Percentiles rank a stretch among this genome's conserved stretches.
Conservation (phyloP, 2,329 filamentous ascomycete genomes). For the Drechslera avenae region DNA sequence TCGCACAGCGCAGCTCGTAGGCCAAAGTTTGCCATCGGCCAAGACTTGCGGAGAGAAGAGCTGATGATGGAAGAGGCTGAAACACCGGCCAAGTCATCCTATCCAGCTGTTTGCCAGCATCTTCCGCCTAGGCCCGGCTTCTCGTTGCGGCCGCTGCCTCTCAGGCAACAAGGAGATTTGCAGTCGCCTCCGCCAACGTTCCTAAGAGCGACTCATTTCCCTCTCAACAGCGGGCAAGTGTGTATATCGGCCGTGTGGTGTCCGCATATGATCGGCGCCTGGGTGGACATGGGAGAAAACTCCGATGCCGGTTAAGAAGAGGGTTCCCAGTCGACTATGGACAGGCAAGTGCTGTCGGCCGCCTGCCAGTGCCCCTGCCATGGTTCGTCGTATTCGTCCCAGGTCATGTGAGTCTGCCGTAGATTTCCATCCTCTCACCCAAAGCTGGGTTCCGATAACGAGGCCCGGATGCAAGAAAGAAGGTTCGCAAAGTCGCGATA, state of each 20-base stretch:
- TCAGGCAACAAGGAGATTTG: constrained; percentile 1
- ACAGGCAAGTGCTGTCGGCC: constrained; percentile 2
- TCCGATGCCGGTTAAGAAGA: constrained; percentile 9
- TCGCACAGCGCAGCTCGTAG: not conserved
- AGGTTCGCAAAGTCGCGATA: not conserved
- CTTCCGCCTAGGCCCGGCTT: not conserved
- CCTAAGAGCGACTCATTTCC: constrained; percentile 11
- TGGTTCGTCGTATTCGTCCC: not conserved
- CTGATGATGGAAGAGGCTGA: constrained; percentile 20
- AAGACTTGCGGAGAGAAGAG: constrained; percentile 14
- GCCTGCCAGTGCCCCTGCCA: not conserved
- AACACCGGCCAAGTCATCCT: constrained; percentile 21
- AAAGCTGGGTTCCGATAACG: not conserved
- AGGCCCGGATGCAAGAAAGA: not conserved
- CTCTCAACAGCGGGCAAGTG: constrained; percentile 9
- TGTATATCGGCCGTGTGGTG: constrained; percentile 3
- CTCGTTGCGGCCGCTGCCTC: constrained; percentile 10
- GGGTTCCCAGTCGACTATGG: constrained; percentile 9
- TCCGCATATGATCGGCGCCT: constrained; percentile 26
- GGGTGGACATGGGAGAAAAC: constrained; percentile 21
- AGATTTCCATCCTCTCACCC: not conserved
- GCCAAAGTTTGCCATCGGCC: constrained; percentile 11
- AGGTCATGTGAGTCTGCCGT: not conserved
- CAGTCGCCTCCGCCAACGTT: not conserved
- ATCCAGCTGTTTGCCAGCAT: no score